A percentile compares a stretch with the other conserved stretches of the same genome.
These are phyloP conservation scores for Pistacia integerrima DNA, from an alignment of 345 rosid genomes.

Conservation along the genomic window DNA sequence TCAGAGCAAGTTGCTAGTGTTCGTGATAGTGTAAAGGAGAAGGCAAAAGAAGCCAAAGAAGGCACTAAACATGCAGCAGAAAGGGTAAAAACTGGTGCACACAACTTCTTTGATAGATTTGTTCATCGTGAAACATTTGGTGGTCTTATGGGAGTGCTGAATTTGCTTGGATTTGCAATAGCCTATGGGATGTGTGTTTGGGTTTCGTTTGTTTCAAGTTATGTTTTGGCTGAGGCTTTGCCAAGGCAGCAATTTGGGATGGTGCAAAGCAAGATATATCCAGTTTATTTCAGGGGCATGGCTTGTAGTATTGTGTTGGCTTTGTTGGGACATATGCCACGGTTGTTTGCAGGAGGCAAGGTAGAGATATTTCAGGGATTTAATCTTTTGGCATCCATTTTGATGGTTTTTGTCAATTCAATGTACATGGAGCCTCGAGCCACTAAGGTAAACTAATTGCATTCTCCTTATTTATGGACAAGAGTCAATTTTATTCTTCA, in stretches of 20 bases:
- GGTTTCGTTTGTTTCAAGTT: conserved; percentile 77
- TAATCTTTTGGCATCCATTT: conserved; percentile 49
- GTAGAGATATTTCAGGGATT: conserved; percentile 55
- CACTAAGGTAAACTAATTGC: conserved; percentile 50
- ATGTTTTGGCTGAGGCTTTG: conserved; percentile 48
- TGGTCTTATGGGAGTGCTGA: conserved; percentile 32
- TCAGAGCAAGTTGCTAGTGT: background rate
- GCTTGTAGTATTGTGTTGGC: conserved; percentile 42
- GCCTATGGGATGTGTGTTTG: conserved; percentile 75
- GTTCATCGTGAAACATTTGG: background rate
- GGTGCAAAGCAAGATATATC: conserved; percentile 84
- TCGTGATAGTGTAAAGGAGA: conserved; percentile 4
- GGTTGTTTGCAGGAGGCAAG: conserved; percentile 30
- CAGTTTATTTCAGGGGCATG: conserved; percentile 62
- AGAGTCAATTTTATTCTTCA: too few species aligned
- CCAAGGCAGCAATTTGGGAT: conserved; percentile 73
- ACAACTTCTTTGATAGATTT: background rate
- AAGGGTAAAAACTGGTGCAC: background rate
- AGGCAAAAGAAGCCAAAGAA: conserved; percentile 19
- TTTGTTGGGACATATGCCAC: conserved; percentile 54
- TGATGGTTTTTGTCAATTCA: conserved; percentile 52
- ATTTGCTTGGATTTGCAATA: conserved; percentile 48
- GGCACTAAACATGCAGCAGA: background rate
- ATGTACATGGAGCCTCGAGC: conserved; percentile 70
- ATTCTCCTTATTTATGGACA: background rate